A percentile compares a stretch with the other conserved stretches of the same genome.
Conservation (phyloP, 805 yeast species). For the Zygosaccharomyces kombuchaensis region DNA sequence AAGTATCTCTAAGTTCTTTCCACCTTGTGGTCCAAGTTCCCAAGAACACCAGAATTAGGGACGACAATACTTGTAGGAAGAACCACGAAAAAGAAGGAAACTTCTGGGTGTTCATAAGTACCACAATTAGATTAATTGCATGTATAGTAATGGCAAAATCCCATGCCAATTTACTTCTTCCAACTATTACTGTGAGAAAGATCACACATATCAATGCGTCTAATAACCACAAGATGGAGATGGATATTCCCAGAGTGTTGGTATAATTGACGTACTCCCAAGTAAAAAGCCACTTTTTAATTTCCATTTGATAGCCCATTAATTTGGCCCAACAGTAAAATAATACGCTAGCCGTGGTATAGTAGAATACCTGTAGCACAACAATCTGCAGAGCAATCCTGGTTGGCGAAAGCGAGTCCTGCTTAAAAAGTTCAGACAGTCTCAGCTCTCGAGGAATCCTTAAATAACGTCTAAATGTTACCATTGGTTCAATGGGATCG, state of each 20-base stretch:
- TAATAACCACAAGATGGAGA: slow-evolving; percentile 73
- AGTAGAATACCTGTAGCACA: slow-evolving; percentile 73
- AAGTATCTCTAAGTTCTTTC: slow-evolving; percentile 85
- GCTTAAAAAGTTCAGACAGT: slow-evolving; percentile 32
- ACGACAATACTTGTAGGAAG: slow-evolving; percentile 66
- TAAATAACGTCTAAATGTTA: slow-evolving; percentile 29
- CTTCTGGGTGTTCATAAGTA: slow-evolving; percentile 56
- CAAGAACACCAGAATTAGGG: slow-evolving; percentile 63
- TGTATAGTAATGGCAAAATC: slow-evolving; percentile 95
- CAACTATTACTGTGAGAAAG: slow-evolving; percentile 81
- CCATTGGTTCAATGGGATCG: slow-evolving; percentile 10
- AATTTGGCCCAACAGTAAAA: slow-evolving; percentile 63
- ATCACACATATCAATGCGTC: slow-evolving; percentile 80
- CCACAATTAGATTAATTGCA: slow-evolving; percentile 67
- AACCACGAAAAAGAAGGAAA: slow-evolving; percentile 87
- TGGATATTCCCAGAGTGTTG: slow-evolving; percentile 74
- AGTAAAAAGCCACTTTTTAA: slow-evolving; percentile 65
- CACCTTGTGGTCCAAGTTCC: slow-evolving; percentile 91
- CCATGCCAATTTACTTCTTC: slow-evolving; percentile 90
- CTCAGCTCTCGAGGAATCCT: slow-evolving; percentile 29
- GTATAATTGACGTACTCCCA: slow-evolving; percentile 73
- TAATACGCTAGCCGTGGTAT: slow-evolving; percentile 61
- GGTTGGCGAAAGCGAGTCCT: slow-evolving; percentile 51
- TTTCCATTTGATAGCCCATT: slow-evolving; percentile 63
- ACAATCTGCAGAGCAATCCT: slow-evolving; percentile 68